phyloP scores from a whole-genome alignment of 768 basidiomycete species.

The Russula foetens region DNA sequence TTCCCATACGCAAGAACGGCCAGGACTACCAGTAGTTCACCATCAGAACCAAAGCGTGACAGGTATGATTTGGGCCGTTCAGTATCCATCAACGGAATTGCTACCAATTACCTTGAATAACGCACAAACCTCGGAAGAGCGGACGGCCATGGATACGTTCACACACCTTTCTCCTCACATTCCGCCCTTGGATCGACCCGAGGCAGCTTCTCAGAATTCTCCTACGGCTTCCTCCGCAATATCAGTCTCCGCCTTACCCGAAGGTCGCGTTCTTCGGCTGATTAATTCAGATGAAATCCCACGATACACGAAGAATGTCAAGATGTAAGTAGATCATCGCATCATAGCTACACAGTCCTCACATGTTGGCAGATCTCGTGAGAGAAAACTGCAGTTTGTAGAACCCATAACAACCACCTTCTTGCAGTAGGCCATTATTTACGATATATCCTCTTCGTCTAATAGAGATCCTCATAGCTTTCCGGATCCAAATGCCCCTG shows the following conservation, averaged over 20 bases:
- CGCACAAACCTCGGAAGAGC: too few species aligned
- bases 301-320: slow-evolving; percentile 1
- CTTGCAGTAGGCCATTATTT: background rate
- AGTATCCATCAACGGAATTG: too few species aligned
- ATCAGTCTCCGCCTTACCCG: background rate
- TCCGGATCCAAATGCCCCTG: too few species aligned
- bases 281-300: slow-evolving; percentile 2
- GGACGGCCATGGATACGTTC: too few species aligned
- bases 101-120: too few species aligned
- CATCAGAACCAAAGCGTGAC: too few species aligned
- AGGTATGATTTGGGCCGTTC: too few species aligned
- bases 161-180: too few species aligned
- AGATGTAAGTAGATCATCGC: background rate
- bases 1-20: too few species aligned
- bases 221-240: background rate
- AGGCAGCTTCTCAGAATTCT: too few species aligned
- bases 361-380: background rate
- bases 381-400: background rate
- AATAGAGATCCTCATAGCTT: background rate
- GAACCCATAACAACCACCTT: background rate
- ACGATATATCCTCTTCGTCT: background rate
- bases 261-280: background rate
- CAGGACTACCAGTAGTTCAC: too few species aligned
- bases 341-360: background rate
- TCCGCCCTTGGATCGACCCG: background rate